A percentile compares a stretch with the other conserved stretches of the same genome.
These are phyloP conservation scores for Pseudocohnilembus persalinus DNA, from an alignment of 169 alveolate species.

Conservation along the genomic window DNA sequence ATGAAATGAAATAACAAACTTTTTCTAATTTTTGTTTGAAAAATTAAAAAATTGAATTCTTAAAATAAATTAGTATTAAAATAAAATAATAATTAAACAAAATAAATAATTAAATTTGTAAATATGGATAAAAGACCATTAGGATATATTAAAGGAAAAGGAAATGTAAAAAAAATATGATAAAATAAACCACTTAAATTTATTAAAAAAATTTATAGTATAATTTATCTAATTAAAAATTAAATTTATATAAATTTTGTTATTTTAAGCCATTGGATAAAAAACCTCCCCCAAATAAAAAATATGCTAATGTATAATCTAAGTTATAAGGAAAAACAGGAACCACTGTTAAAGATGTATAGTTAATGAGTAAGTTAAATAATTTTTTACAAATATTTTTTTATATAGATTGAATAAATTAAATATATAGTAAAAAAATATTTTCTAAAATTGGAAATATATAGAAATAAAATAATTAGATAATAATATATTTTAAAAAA, in stretches of 20 bases:
- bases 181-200: background rate
- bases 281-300: constrained; percentile 52
- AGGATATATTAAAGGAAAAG: constrained; percentile 46
- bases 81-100: background rate
- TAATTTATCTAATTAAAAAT: background rate
- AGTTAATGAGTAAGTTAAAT: constrained; percentile 47
- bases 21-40: too few species aligned
- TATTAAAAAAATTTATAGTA: too few species aligned
- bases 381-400: background rate
- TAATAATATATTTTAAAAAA: constrained; percentile 3
- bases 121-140: constrained; percentile 40
- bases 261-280: constrained; percentile 54
- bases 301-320: constrained; percentile 59
- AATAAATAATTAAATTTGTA: background rate
- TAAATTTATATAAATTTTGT: too few species aligned
- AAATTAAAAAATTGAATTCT: too few species aligned
- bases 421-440: too few species aligned
- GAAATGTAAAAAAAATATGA: constrained; percentile 23
- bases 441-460: too few species aligned
- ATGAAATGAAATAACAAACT: too few species aligned
- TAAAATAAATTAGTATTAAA: too few species aligned
- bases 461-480: background rate
- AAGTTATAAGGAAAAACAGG: constrained; percentile 67
- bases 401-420: too few species aligned
- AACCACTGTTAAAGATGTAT: constrained; percentile 72